Evolutionary conservation across 345 rosid species (phyloP), one percentile per base, ranked within the genome.

Genomic region (Brassica juncea): DNA sequence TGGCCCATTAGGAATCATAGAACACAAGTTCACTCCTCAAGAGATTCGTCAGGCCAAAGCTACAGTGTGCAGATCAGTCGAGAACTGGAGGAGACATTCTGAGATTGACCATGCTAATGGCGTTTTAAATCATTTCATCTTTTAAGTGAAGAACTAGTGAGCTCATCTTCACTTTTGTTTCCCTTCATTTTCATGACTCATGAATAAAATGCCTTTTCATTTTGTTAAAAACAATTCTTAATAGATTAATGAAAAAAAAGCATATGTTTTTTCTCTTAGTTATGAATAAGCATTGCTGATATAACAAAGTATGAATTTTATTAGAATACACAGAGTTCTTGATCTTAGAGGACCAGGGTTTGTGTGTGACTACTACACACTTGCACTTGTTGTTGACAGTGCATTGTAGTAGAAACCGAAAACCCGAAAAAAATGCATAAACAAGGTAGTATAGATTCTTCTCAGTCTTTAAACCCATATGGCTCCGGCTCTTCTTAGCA

Each of bases 1-100:
- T 32, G 99, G 97, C 42, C 97, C 99, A 11, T 60, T 91, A 77
- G 97, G 97, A 58, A 88, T 91, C 44, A 84, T 90, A 52, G 95
- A 94, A 78, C 97, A 91, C 88, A 90, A 92, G 79, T 94, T 92
- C 85, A 85, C 92, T 0, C 85, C 84, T 1, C 87, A 87, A 81
- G 94, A 94, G 84, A 85, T 94, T n/a, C 76, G 65, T 0, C 82
- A 84, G 39, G 97, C 97, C 0, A 86, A 85, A 75, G 94, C 88
- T 74, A 82, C 87, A 3, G 95, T 91, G 49, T 66, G 59, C 10
- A 83, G 68, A 76, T 94, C 97, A 15, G 90, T 94, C 3, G 86
- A 85, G 82, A 88, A 85, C 65, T 92, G 99, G 99, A 72, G 71
- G 47, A 85, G 79, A 73, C 88, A 85, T 82, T 88, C 92, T 0